A percentile compares a stretch with the other conserved stretches of the same genome.
These are phyloP conservation scores for Diplosphaera chodatii DNA, from an alignment of 139 green algal species.

Conservation along the genomic window DNA sequence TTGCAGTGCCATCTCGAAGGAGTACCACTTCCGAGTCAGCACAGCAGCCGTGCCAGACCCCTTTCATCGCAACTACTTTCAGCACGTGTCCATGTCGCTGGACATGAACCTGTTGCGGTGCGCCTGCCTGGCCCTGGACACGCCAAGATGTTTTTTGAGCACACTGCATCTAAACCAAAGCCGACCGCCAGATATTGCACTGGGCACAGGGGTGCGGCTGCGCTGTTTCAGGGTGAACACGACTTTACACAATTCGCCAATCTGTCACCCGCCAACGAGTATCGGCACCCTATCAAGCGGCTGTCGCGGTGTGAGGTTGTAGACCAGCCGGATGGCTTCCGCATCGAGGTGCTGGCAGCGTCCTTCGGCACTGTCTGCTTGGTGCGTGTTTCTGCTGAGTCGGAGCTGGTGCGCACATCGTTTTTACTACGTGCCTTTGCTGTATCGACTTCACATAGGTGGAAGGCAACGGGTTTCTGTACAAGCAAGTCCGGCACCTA, in stretches of 20 bases:
- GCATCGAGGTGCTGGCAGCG: conserved; percentile 49
- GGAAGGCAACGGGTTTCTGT: conserved; percentile 69
- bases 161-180: too few relatives aligned
- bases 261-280: conserved; percentile 5
- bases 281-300: conserved; percentile 45
- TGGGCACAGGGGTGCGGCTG: conserved; percentile 22
- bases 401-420: too few relatives aligned
- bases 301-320: conserved; percentile 48
- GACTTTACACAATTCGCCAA: conserved; percentile 72
- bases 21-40: conserved; percentile 58
- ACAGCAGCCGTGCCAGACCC: conserved; percentile 28
- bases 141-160: too few relatives aligned
- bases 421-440: too few relatives aligned
- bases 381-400: too few relatives aligned
- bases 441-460: not conserved
- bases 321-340: not conserved
- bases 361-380: too few relatives aligned
- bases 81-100: conserved; percentile 24
- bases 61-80: conserved; percentile 28
- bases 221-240: conserved; percentile 50
- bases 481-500: conserved; percentile 80
- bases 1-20: conserved; percentile 25
- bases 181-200: too few relatives aligned
- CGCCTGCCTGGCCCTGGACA: too few relatives aligned
- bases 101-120: conserved; percentile 37